Conservation (phyloP, 305 asterid genomes). For the Ilex paraguariensis region DNA sequence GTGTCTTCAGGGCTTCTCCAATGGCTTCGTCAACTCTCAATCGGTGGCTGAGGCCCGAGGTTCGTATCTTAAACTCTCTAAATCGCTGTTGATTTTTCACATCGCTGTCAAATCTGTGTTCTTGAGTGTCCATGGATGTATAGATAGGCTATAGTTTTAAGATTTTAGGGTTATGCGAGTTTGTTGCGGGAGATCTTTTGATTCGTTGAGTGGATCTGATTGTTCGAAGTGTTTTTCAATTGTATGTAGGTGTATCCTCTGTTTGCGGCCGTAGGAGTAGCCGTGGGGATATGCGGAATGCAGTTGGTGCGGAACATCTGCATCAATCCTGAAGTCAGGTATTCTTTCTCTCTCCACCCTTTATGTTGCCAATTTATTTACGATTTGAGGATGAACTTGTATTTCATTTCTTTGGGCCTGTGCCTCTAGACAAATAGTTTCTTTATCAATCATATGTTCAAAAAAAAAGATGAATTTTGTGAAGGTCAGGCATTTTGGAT, state of each 20-base stretch:
- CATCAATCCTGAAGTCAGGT: conserved; percentile 93
- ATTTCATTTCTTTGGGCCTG: too few species aligned
- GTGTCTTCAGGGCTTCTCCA: background rate
- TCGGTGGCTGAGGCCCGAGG: conserved; percentile 98
- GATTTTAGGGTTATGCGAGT: too few species aligned
- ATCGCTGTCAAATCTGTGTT: background rate
- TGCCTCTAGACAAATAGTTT: too few species aligned
- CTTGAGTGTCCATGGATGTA: background rate
- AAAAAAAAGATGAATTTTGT: too few species aligned
- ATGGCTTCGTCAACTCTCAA: conserved; percentile 66
- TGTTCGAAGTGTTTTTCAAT: background rate
- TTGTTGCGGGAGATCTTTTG: background rate
- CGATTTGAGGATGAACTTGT: too few species aligned
- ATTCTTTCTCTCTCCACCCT: background rate
- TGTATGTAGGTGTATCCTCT: conserved; percentile 63
- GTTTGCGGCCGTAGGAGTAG: conserved; percentile 78
- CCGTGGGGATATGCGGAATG: conserved; percentile 87
- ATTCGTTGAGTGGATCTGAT: conserved; percentile 28
- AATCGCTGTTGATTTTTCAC: background rate
- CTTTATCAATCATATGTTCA: too few species aligned
- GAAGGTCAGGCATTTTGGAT: too few species aligned
- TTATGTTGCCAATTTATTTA: too few species aligned
- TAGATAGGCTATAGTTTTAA: background rate
- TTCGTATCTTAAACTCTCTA: conserved; percentile 15
- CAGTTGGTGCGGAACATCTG: conserved; percentile 75